These are phyloP conservation scores for Aspergillus costaricaensis DNA, from an alignment of 2,329 filamentous ascomycete genomes.

Conservation along the genomic window DNA sequence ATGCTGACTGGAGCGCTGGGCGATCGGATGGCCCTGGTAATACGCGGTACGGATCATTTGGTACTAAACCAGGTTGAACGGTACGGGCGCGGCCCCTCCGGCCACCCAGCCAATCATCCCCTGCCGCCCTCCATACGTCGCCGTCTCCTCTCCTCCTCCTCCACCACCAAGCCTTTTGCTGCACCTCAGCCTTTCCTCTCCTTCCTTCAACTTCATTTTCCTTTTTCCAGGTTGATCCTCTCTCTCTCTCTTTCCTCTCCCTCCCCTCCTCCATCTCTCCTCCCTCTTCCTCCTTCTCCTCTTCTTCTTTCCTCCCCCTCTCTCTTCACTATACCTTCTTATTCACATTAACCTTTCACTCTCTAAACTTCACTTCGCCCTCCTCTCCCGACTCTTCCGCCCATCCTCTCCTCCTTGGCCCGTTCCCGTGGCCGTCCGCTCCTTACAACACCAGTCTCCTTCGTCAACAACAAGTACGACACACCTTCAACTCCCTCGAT, in stretches of 20 bases:
- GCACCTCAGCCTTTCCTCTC: slow-evolving; percentile 20
- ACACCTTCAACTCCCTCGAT: slow-evolving; percentile 7
- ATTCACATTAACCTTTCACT: slow-evolving; percentile 12
- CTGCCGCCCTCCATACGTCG: slow-evolving; percentile 15
- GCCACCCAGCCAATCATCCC: slow-evolving; percentile 12
- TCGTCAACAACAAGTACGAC: slow-evolving; percentile 13
- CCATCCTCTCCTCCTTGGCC: slow-evolving; percentile 24
- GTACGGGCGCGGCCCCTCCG: slow-evolving; percentile 8
- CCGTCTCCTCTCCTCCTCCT: slow-evolving; percentile 17
- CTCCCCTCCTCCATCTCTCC: slow-evolving; percentile 13
- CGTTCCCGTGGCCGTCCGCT: slow-evolving; percentile 42
- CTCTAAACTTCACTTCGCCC: slow-evolving; percentile 13
- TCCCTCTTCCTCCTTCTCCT: slow-evolving; percentile 15
- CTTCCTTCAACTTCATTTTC: slow-evolving; percentile 23
- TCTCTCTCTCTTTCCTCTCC: slow-evolving; percentile 16
- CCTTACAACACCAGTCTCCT: slow-evolving; percentile 29
- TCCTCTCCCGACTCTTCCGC: slow-evolving; percentile 12
- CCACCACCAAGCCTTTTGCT: slow-evolving; percentile 15
- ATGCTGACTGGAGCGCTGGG: slow-evolving; percentile 14
- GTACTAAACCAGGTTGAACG: not conserved
- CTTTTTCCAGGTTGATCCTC: slow-evolving; percentile 20
- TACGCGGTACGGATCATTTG: slow-evolving; percentile 14
- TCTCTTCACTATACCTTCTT: slow-evolving; percentile 8
- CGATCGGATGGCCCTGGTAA: slow-evolving; percentile 17
- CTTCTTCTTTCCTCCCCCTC: slow-evolving; percentile 10